Percentiles rank a stretch among this genome's conserved stretches.
Conservation (phyloP, 2,329 filamentous ascomycete genomes). For the Neofusicoccum cordaticola region DNA sequence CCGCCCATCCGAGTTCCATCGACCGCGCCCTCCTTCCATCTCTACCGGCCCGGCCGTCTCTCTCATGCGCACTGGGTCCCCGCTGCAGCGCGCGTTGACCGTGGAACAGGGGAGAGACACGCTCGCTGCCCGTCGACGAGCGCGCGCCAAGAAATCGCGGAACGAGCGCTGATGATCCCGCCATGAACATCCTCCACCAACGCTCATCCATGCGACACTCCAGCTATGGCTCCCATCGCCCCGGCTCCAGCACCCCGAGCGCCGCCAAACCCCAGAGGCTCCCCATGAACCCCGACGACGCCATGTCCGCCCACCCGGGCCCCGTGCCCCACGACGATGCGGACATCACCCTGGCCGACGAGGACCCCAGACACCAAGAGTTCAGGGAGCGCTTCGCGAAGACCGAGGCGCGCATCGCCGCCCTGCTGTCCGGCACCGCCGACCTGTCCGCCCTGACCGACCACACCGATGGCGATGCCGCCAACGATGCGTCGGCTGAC, state of each 20-base stretch:
- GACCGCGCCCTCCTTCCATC: slow-evolving; percentile 26
- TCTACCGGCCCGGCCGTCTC: slow-evolving; percentile 27
- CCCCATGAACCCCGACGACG: slow-evolving; percentile 43
- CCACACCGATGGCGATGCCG: slow-evolving; percentile 15
- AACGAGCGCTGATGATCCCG: slow-evolving; percentile 32
- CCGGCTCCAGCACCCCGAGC: slow-evolving; percentile 33
- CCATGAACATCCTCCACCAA: slow-evolving; percentile 25
- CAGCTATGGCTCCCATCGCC: slow-evolving; percentile 38
- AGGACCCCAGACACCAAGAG: slow-evolving; percentile 49
- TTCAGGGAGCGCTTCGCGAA: slow-evolving; percentile 76
- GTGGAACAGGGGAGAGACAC: slow-evolving; percentile 41
- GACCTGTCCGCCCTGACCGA: slow-evolving; percentile 2
- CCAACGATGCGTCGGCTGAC: slow-evolving; percentile 27
- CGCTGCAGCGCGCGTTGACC: slow-evolving; percentile 39
- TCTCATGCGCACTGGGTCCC: slow-evolving; percentile 38
- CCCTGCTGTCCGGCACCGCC: slow-evolving; percentile 61
- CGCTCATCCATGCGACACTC: slow-evolving; percentile 40
- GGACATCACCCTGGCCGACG: slow-evolving; percentile 42
- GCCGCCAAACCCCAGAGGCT: slow-evolving; percentile 40
- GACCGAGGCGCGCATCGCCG: slow-evolving; percentile 72
- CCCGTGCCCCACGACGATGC: slow-evolving; percentile 37
- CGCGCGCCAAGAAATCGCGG: slow-evolving; percentile 31
- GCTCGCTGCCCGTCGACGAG: slow-evolving; percentile 34
- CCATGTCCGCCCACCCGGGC: slow-evolving; percentile 38
- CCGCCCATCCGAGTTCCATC: slow-evolving; percentile 32